Evolutionary conservation across 495 filamentous ascomycete species (phyloP), one percentile per base, ranked within the genome.

Genomic region (Oidiodendron maius): DNA sequence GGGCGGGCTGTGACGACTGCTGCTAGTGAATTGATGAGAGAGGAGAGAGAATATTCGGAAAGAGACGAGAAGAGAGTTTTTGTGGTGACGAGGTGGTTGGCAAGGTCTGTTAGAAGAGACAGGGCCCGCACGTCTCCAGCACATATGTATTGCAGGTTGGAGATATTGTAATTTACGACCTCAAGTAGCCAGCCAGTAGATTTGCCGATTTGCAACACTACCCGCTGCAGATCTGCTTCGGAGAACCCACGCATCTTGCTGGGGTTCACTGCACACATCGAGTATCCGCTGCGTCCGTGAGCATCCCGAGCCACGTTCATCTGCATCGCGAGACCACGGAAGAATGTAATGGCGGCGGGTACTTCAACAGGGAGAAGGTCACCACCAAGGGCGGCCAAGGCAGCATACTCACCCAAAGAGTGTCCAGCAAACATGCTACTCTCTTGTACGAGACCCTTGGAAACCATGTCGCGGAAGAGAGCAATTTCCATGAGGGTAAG

Each of bases 101-200:
- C 10, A 24, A 42, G 8, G 15, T 17, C 22, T 23, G 15, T 13
- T 25, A 42, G 9, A 11, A n/a, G 4, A 6, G 16, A 42, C 35
- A 47, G 39, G 6, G 54, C 51, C 58, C 30, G 61, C 66, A 64
- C 22, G 53, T 52, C 17, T 4, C 70, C 66, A 2, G 68, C 65
- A 54, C 70, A 71, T 22, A 72, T 68, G 55, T 72, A 72, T 48
- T 72, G 70, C 46, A 60, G 51, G 12, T 56, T 53, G 1, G 56
- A 39, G 5, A 71, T 45, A 44, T 72, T 72, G 55, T 56, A 64
- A 39, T 72, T 72, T 8, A 72, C 70, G 36, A 72, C 64, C 48
- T 54, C 56, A 12, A 46, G 44, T 8, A 46, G 16, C 3, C 11
- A 11, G 6, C 22, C 22, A 10, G 18, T 42, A 5, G 12, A 13